Evolutionary conservation across 768 basidiomycete species (phyloP).

Genomic region (Naganishia kalamii): DNA sequence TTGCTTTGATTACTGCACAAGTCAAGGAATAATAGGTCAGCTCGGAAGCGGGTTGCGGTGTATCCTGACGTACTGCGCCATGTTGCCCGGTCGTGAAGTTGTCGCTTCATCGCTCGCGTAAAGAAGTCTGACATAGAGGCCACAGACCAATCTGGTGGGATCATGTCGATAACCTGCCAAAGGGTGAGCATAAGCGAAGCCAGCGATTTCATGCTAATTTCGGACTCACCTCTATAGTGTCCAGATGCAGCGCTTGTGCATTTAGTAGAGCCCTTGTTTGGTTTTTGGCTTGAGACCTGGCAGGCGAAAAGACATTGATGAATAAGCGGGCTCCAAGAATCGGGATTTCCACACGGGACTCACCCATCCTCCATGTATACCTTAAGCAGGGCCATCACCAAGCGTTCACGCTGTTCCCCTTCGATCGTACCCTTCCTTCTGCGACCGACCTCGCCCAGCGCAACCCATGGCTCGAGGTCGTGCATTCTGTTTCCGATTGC

Average conservation of each 20-base stretch:
- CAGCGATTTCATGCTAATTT: not conserved
- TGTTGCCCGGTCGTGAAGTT: constrained; percentile 55
- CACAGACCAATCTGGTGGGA: constrained; percentile 73
- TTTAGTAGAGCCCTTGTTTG: constrained; percentile 66
- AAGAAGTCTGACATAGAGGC: constrained; percentile 68
- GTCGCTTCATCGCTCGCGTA: constrained; percentile 67
- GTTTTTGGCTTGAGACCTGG: constrained; percentile 47
- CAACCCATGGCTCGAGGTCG: constrained; percentile 56
- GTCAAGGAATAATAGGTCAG: not conserved
- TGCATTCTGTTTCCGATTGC: constrained; percentile 52
- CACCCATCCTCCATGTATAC: constrained; percentile 76
- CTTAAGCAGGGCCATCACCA: constrained; percentile 66
- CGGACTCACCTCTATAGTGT: constrained; percentile 65
- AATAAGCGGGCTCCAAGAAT: not conserved
- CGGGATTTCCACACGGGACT: constrained; percentile 34
- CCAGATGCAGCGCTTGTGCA: constrained; percentile 72
- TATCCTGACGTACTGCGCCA: constrained; percentile 36
- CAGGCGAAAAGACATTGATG: too few relatives aligned
- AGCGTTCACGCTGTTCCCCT: constrained; percentile 53
- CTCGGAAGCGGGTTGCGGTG: not conserved
- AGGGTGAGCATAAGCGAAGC: not conserved
- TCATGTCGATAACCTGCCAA: constrained; percentile 57
- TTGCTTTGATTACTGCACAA: constrained; percentile 63
- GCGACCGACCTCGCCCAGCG: constrained; percentile 47
- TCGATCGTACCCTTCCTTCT: constrained; percentile 48